phyloP scores from a whole-genome alignment of 2,329 filamentous ascomycete genomes.

The Aureobasidium sp. region DNA sequence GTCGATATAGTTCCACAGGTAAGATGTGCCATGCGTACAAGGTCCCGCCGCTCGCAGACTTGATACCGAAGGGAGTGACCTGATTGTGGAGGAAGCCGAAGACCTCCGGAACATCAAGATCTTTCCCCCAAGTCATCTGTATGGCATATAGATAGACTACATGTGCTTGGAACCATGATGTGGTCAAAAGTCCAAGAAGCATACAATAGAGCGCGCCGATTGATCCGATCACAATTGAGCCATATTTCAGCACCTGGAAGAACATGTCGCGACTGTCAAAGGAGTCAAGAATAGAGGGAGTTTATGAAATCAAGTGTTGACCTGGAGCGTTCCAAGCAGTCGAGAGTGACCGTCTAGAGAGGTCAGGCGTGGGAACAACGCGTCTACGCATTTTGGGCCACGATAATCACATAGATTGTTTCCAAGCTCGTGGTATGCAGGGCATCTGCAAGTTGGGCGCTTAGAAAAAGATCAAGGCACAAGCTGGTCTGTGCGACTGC shows the following conservation, averaged over 20 bases:
- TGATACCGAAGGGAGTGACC: slow-evolving; percentile 36
- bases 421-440: not conserved
- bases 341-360: not conserved
- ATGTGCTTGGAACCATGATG: slow-evolving; percentile 45
- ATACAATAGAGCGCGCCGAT: slow-evolving; percentile 33
- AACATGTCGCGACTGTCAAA: not conserved
- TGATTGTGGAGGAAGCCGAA: slow-evolving; percentile 38
- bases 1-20: slow-evolving; percentile 38
- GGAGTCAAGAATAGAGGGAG: not conserved
- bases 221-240: slow-evolving; percentile 19
- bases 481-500: not conserved
- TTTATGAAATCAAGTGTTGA: not conserved
- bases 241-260: slow-evolving; percentile 13
- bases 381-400: not conserved
- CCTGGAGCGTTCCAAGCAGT: not conserved
- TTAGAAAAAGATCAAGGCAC: not conserved
- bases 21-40: slow-evolving; percentile 46
- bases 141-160: slow-evolving; percentile 49
- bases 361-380: not conserved
- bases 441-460: not conserved
- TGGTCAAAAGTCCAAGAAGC: slow-evolving; percentile 39
- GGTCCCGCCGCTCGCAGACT: slow-evolving; percentile 32
- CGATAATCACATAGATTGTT: not conserved
- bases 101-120: slow-evolving; percentile 40
- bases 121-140: slow-evolving; percentile 47